These are phyloP conservation scores for Calocera viscosa DNA, from an alignment of 768 basidiomycete genomes.

Conservation along the genomic window DNA sequence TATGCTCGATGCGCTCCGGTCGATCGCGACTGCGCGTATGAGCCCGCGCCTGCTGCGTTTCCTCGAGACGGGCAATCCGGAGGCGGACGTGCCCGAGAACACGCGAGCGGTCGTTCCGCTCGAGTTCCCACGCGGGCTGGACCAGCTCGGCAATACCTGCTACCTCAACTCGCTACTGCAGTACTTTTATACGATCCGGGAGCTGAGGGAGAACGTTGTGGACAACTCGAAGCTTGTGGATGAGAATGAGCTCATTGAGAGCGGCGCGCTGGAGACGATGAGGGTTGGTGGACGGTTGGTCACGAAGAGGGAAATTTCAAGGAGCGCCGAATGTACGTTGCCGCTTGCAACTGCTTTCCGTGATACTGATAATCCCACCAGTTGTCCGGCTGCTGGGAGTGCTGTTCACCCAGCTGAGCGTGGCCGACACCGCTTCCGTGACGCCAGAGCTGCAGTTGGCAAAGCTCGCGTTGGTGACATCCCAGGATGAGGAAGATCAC, in stretches of 20 bases:
- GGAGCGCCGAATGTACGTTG: constrained; percentile 69
- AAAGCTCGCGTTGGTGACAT: constrained; percentile 80
- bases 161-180: constrained; percentile 73
- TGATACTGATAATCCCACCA: constrained; percentile 25
- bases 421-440: constrained; percentile 49
- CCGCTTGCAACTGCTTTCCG: not conserved
- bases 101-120: constrained; percentile 17
- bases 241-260: constrained; percentile 37
- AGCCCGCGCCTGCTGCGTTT: not conserved
- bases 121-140: constrained; percentile 72
- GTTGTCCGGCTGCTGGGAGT: constrained; percentile 70
- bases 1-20: constrained; percentile 19
- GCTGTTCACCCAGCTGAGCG: constrained; percentile 66
- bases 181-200: constrained; percentile 95
- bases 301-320: constrained; percentile 63
- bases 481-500: constrained; percentile 80
- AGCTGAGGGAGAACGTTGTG: constrained; percentile 67
- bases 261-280: constrained; percentile 46
- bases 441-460: constrained; percentile 79
- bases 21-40: constrained; percentile 13
- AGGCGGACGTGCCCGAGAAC: not conserved
- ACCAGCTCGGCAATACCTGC: constrained; percentile 82
- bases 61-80: not conserved
- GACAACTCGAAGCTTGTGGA: constrained; percentile 60
- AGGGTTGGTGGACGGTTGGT: constrained; percentile 80